phyloP scores from a whole-genome alignment of 2,329 filamentous ascomycete genomes.

The Geoglossum cookeanum region DNA sequence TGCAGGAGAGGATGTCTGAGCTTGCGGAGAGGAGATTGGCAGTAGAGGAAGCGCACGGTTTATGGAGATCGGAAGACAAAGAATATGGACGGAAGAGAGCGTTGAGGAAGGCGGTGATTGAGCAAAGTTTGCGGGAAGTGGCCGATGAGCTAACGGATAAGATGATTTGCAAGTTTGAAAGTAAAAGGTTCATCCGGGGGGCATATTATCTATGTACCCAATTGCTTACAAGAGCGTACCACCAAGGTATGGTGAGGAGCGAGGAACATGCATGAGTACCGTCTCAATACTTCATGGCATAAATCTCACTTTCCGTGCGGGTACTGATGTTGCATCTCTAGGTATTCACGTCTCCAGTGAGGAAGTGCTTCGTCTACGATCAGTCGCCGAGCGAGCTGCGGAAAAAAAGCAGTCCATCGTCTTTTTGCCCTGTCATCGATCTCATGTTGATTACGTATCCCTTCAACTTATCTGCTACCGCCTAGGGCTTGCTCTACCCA shows the following conservation, averaged over 20 bases:
- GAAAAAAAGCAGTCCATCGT: conserved; percentile 88
- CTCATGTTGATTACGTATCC: conserved; percentile 90
- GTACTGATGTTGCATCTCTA: conserved; percentile 11
- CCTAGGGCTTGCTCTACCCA: conserved; percentile 69
- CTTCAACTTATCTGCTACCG: conserved; percentile 92
- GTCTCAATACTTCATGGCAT: not conserved
- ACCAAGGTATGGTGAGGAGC: conserved; percentile 44
- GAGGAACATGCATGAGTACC: not conserved
- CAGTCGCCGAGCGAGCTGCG: conserved; percentile 64
- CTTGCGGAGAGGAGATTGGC: conserved; percentile 56
- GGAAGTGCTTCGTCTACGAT: conserved; percentile 66
- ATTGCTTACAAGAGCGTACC: conserved; percentile 77
- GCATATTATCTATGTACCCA: conserved; percentile 85
- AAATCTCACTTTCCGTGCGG: not conserved
- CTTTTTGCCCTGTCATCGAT: conserved; percentile 85
- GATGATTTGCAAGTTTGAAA: conserved; percentile 99
- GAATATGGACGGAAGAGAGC: conserved; percentile 33
- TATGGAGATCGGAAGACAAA: conserved; percentile 36
- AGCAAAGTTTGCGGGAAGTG: conserved; percentile 56
- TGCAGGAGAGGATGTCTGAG: conserved; percentile 55
- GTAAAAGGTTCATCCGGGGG: conserved; percentile 73
- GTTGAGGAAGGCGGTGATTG: conserved; percentile 43
- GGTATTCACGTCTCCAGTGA: conserved; percentile 87
- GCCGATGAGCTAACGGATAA: conserved; percentile 73
- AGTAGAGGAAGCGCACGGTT: conserved; percentile 58